Conservation (phyloP, 139 green algal genomes). For the Chlorella sp. region DNA sequence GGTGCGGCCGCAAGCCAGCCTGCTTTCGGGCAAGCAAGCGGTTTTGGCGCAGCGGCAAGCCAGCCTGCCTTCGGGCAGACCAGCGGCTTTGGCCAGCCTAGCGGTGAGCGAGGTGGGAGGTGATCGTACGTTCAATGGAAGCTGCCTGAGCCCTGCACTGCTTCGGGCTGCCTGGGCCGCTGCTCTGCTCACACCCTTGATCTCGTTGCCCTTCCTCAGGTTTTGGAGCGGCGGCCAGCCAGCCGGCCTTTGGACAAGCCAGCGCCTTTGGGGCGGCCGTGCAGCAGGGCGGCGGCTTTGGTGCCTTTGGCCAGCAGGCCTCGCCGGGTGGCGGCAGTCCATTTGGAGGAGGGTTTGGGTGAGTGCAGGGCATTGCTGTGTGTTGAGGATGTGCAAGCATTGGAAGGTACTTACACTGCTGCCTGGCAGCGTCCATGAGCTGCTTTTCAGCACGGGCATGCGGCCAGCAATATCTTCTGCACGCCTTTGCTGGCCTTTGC, state of each 20-base stretch:
- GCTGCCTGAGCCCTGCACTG: no score
- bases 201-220: no score
- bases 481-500: no score
- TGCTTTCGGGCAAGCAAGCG: constrained; percentile 13
- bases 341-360: constrained; percentile 31
- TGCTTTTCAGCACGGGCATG: no score
- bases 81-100: not conserved
- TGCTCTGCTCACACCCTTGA: no score
- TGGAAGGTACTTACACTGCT: no score
- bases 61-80: constrained; percentile 12
- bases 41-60: constrained; percentile 19
- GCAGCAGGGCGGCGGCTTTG: constrained; percentile 31
- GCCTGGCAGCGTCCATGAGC: no score
- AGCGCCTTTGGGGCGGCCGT: constrained; percentile 19
- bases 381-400: no score
- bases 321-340: not conserved
- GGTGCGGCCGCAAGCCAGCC: constrained; percentile 8
- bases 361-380: not conserved
- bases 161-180: no score
- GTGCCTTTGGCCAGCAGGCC: constrained; percentile 23
- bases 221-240: constrained; percentile 25
- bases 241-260: constrained; percentile 11
- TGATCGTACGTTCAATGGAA: no score
- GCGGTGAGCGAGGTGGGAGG: not conserved
- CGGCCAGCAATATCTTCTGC: no score